These are phyloP conservation scores for Melaleuca quinquenervia DNA, from an alignment of 345 rosid genomes.

Conservation along the genomic window DNA sequence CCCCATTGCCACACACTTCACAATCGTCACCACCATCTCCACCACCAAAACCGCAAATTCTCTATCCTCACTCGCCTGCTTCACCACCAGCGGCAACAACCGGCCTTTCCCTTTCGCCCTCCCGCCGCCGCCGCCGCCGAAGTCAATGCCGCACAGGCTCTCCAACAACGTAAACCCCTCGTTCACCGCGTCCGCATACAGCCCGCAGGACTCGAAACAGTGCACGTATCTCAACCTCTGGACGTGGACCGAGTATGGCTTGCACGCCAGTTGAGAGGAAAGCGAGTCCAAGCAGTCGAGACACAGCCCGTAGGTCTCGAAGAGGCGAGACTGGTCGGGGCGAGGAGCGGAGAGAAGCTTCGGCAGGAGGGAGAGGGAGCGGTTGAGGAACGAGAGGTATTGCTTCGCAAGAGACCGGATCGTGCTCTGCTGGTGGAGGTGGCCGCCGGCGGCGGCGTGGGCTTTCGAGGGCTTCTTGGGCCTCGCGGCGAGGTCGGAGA, in stretches of 20 bases:
- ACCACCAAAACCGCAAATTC: slow-evolving; percentile 42
- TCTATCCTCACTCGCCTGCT: slow-evolving; percentile 23
- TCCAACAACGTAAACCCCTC: slow-evolving; percentile 47
- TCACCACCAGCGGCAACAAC: slow-evolving; percentile 19
- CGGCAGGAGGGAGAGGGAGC: slow-evolving; percentile 55
- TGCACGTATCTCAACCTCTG: slow-evolving; percentile 44
- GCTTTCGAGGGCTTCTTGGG: slow-evolving; percentile 11
- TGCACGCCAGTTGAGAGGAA: slow-evolving; percentile 59
- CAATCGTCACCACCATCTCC: slow-evolving; percentile 37
- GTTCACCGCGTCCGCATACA: slow-evolving; percentile 21
- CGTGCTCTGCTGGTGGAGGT: neutral
- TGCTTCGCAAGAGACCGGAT: slow-evolving; percentile 65
- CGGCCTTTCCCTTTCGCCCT: neutral
- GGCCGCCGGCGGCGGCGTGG: slow-evolving; percentile 4
- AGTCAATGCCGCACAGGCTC: slow-evolving; percentile 24
- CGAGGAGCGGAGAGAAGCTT: slow-evolving; percentile 47
- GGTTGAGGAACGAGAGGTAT: slow-evolving; percentile 64
- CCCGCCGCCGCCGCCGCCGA: neutral
- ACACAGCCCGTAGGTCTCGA: slow-evolving; percentile 47
- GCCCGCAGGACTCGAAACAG: slow-evolving; percentile 45
- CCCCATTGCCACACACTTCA: slow-evolving; percentile 39
- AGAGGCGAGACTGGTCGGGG: slow-evolving; percentile 15
- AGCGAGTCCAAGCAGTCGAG: slow-evolving; percentile 54
- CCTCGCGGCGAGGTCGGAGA: slow-evolving; percentile 15
- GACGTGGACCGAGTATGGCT: slow-evolving; percentile 37